These are phyloP conservation scores for Penicillium hordei DNA, from an alignment of 2,329 filamentous ascomycete species.

Conservation along the genomic window DNA sequence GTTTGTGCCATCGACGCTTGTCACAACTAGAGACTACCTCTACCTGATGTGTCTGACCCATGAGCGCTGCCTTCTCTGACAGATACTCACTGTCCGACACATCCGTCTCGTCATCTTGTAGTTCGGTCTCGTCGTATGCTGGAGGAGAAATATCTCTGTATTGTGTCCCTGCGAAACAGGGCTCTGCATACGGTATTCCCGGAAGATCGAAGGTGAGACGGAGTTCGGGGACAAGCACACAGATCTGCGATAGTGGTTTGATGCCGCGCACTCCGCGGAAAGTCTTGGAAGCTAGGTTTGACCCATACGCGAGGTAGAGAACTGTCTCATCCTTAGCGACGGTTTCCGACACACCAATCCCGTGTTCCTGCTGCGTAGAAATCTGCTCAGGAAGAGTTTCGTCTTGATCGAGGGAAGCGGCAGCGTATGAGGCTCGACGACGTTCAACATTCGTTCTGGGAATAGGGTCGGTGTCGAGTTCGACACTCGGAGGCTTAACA, in stretches of 20 bases:
- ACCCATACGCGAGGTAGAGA: slow-evolving; percentile 86
- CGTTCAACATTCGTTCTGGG: slow-evolving; percentile 19
- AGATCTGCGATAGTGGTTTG: slow-evolving; percentile 74
- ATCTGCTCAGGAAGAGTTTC: slow-evolving; percentile 19
- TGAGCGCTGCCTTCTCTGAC: slow-evolving; percentile 38
- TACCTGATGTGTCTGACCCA: slow-evolving; percentile 17
- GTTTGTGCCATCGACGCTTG: slow-evolving; percentile 70
- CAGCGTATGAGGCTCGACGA: slow-evolving; percentile 15
- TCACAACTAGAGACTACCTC: slow-evolving; percentile 40
- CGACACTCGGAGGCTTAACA: not conserved
- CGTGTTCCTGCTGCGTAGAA: slow-evolving; percentile 17
- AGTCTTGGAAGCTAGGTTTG: slow-evolving; percentile 77
- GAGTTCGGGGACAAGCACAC: slow-evolving; percentile 77
- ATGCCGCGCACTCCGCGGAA: slow-evolving; percentile 78
- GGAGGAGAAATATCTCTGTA: slow-evolving; percentile 51
- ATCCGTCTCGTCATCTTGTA: slow-evolving; percentile 10
- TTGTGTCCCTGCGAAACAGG: slow-evolving; percentile 84
- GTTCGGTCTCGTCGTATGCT: not conserved
- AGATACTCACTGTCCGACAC: slow-evolving; percentile 8
- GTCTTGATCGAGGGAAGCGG: slow-evolving; percentile 22
- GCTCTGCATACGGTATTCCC: slow-evolving; percentile 81
- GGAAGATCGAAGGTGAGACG: slow-evolving; percentile 81
- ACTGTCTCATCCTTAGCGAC: slow-evolving; percentile 51
- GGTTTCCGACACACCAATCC: slow-evolving; percentile 8
- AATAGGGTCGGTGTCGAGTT: slow-evolving; percentile 8